phyloP scores from a whole-genome alignment of 306 rosid species.

The Pyrus communis region DNA sequence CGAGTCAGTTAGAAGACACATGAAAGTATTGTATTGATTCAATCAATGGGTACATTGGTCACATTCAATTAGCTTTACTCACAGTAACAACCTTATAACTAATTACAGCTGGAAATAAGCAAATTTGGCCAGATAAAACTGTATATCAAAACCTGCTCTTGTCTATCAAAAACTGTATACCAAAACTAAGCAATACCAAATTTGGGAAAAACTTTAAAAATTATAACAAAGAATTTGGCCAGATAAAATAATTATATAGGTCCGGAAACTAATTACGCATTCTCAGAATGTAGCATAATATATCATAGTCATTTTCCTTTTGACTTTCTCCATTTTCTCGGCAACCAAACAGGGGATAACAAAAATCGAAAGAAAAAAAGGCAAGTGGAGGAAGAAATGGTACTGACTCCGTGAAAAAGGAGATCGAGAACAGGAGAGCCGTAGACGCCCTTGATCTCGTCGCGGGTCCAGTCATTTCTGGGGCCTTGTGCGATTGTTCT shows the following conservation, averaged over 20 bases:
- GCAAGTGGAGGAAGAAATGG: background rate
- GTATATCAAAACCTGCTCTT: no score
- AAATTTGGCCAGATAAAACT: no score
- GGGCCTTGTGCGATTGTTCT: slow-evolving; percentile 59
- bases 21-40: background rate
- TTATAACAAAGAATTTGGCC: background rate
- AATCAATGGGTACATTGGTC: background rate
- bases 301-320: background rate
- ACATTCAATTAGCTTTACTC: background rate
- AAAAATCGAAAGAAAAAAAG: background rate
- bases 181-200: background rate
- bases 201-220: background rate
- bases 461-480: slow-evolving; percentile 66
- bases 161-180: background rate
- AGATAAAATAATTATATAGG: background rate
- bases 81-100: background rate
- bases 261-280: background rate
- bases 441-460: slow-evolving; percentile 58
- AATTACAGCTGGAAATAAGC: background rate
- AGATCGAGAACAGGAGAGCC: slow-evolving; percentile 92
- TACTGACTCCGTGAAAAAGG: slow-evolving; percentile 87
- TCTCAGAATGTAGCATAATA: background rate
- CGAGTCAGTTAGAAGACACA: background rate
- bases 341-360: slow-evolving; percentile 6
- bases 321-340: background rate